Conservation (phyloP, 2,329 filamentous ascomycete genomes). For the Magnaporthales sp. region DNA sequence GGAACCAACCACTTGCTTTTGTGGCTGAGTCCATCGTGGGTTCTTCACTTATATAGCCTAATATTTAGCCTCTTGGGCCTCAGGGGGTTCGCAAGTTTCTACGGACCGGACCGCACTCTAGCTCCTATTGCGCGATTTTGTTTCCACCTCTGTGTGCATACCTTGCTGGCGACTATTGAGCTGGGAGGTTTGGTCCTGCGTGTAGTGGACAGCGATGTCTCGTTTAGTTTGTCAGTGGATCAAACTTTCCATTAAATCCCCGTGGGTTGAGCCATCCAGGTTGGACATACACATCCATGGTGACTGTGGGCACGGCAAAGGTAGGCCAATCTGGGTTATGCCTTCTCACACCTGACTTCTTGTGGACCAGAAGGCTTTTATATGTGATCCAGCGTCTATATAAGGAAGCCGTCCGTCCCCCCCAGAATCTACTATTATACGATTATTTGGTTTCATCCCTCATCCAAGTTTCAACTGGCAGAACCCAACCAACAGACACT, state of each 20-base stretch:
- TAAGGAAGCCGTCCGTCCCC: neutral
- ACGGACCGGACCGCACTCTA: neutral
- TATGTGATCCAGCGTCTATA: neutral
- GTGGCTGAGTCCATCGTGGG: neutral
- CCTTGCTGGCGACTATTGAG: neutral
- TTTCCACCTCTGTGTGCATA: neutral
- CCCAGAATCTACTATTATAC: neutral
- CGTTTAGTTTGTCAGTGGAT: neutral
- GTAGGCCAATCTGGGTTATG: neutral
- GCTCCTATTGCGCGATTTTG: neutral
- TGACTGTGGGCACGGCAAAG: neutral
- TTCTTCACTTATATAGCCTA: neutral
- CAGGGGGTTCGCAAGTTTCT: neutral
- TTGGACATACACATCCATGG: neutral
- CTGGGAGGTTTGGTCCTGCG: no score
- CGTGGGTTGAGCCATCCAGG: neutral
- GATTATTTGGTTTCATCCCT: neutral
- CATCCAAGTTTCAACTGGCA: neutral
- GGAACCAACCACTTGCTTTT: neutral
- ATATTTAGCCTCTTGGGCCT: neutral
- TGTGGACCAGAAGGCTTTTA: neutral
- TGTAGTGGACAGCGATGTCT: neutral
- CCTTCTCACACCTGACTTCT: neutral
- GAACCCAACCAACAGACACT: neutral
- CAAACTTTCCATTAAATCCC: neutral